These are phyloP conservation scores for Diplodia scrobiculata DNA, from an alignment of 2,329 filamentous ascomycete species.

Conservation along the genomic window DNA sequence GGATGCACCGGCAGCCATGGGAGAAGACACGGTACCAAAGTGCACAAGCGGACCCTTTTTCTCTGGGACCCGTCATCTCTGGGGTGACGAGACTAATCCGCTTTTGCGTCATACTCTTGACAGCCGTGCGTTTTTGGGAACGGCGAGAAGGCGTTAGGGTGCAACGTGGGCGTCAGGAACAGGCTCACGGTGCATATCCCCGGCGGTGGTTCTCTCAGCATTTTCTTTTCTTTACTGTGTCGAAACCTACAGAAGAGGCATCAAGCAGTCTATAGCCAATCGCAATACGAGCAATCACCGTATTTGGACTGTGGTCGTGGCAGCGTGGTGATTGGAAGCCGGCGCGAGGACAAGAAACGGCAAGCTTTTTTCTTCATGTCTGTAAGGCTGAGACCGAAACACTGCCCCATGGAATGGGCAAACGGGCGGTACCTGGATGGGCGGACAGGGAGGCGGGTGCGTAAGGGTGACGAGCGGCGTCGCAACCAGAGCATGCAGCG, in stretches of 20 bases:
- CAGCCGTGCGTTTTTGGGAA: background rate
- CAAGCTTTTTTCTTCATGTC: background rate
- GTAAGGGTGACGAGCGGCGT: background rate
- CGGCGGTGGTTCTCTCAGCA: constrained; percentile 1
- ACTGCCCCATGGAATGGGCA: background rate
- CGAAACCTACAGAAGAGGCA: background rate
- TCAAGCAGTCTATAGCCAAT: background rate
- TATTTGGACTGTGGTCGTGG: background rate
- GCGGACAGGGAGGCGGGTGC: background rate
- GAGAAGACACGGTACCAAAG: background rate
- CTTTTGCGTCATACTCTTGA: background rate
- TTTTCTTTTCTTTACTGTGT: background rate
- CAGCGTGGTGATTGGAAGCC: background rate
- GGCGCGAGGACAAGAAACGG: background rate
- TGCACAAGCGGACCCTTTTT: background rate
- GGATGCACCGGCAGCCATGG: background rate
- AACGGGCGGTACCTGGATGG: background rate
- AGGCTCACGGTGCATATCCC: constrained; percentile 10
- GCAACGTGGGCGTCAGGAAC: background rate
- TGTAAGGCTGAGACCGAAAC: constrained; percentile 16
- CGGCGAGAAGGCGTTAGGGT: constrained; percentile 7
- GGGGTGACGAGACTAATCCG: background rate
- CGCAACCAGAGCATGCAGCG: constrained; percentile 8
- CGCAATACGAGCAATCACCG: background rate
- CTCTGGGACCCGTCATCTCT: background rate